phyloP scores from a whole-genome alignment of 306 rosid genomes.

The Lablab purpureus region DNA sequence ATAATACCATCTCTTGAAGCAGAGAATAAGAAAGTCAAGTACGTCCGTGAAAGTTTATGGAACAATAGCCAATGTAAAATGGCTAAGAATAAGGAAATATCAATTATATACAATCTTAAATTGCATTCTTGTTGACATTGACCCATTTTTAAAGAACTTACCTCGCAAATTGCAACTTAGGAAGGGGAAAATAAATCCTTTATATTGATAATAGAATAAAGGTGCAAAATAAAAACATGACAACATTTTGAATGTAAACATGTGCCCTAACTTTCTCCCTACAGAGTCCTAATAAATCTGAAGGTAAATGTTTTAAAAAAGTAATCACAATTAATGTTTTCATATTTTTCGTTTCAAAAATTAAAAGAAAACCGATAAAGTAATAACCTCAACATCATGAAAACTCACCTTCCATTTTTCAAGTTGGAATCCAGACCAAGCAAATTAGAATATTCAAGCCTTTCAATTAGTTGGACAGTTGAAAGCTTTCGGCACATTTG shows the following conservation, averaged over 20 bases:
- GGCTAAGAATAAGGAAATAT: conserved; percentile 1
- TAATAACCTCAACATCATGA: conserved; percentile 22
- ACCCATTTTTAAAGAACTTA: not conserved
- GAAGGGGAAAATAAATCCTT: not conserved
- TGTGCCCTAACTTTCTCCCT: not conserved
- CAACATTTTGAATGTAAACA: conserved; percentile 17
- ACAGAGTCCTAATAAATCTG: not conserved
- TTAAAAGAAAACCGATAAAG: conserved; percentile 23
- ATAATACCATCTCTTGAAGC: conserved; percentile 10
- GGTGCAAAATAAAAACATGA: not conserved
- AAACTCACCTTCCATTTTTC: conserved; percentile 81
- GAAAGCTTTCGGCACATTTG: conserved; percentile 74
- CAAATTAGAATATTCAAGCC: conserved; percentile 83
- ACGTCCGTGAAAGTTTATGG: not conserved
- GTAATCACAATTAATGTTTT: conserved; percentile 9
- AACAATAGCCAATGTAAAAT: conserved; percentile 23
- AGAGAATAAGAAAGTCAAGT: not conserved
- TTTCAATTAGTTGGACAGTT: conserved; percentile 69
- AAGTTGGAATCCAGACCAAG: conserved; percentile 79
- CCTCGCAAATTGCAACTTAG: conserved; percentile 17
- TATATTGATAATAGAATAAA: conserved; percentile 13
- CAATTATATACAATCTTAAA: conserved; percentile 3
- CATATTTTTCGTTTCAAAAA: conserved; percentile 6
- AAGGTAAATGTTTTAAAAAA: conserved; percentile 24
- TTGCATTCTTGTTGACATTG: conserved; percentile 28